A percentile compares a stretch with the other conserved stretches of the same genome.
phyloP scores from a whole-genome alignment of 192 early-diverging fungal species.

The Podila epicladia region DNA sequence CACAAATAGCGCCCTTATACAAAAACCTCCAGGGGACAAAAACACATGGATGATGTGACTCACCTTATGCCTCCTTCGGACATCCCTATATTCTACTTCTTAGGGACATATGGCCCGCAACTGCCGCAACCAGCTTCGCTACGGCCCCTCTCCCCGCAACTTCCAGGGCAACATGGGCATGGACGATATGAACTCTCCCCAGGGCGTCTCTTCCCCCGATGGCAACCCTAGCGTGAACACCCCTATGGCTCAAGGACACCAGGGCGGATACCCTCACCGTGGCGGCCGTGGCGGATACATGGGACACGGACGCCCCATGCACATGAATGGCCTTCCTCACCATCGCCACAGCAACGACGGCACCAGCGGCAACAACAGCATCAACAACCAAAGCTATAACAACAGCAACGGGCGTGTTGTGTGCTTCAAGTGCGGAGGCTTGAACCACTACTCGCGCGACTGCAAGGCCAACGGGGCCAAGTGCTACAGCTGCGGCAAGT shows the following conservation, averaged over 20 bases:
- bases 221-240: neutral
- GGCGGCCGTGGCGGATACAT: constrained; percentile 29
- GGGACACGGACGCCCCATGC: constrained; percentile 4
- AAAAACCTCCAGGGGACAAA: no score
- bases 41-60: neutral
- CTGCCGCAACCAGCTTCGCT: constrained; percentile 48
- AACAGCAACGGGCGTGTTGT: constrained; percentile 25
- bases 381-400: neutral
- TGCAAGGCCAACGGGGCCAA: constrained; percentile 63
- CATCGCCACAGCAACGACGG: neutral
- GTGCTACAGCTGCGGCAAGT: constrained; percentile 64
- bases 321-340: neutral
- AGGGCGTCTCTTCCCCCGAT: neutral
- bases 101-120: constrained; percentile 65
- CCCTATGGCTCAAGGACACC: constrained; percentile 4
- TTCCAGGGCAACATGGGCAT: neutral
- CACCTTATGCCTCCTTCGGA: neutral
- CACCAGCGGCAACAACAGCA: neutral
- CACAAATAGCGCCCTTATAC: no score
- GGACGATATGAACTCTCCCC: neutral
- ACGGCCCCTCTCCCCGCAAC: constrained; percentile 16
- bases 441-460: constrained; percentile 64
- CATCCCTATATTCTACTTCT: neutral
- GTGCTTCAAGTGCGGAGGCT: constrained; percentile 64
- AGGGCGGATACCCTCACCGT: neutral